phyloP scores from a whole-genome alignment of 768 basidiomycete genomes.

The Lactarius hatsudake region DNA sequence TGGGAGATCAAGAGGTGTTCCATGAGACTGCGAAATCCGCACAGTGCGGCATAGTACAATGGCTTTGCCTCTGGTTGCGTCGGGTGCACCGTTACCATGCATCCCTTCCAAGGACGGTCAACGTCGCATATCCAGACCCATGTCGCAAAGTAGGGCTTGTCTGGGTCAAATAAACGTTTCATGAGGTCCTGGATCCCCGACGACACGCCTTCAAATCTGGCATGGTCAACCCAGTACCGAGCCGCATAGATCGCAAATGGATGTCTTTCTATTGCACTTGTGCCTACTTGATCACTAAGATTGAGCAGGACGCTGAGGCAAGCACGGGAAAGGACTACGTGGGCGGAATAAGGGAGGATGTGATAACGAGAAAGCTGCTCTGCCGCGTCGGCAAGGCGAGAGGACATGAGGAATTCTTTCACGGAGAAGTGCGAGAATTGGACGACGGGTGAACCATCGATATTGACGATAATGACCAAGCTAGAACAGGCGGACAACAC shows the following conservation, averaged over 20 bases:
- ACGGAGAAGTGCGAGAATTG: neutral
- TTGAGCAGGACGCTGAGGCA: constrained; percentile 2
- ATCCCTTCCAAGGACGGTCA: neutral
- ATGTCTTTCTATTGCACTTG: neutral
- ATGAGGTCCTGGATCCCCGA: neutral
- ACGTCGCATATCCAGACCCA: constrained; percentile 10
- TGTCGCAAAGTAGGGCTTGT: neutral
- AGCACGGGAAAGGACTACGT: neutral
- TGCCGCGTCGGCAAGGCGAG: neutral
- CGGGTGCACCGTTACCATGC: neutral
- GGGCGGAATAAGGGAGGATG: neutral
- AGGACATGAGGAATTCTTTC: neutral
- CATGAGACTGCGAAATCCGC: neutral
- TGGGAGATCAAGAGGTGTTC: neutral
- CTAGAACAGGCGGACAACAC: neutral
- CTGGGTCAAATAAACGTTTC: neutral
- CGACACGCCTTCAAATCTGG: neutral
- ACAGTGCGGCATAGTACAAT: constrained; percentile 1
- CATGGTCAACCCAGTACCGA: constrained; percentile 11
- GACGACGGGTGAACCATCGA: neutral
- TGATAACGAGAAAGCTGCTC: neutral
- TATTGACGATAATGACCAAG: neutral
- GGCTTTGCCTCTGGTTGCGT: neutral
- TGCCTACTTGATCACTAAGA: neutral
- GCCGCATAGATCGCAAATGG: constrained; percentile 14